Base-by-base conservation (phyloP, 192 early-diverging fungal genomes). In the Oehlia diaphana region DNA sequence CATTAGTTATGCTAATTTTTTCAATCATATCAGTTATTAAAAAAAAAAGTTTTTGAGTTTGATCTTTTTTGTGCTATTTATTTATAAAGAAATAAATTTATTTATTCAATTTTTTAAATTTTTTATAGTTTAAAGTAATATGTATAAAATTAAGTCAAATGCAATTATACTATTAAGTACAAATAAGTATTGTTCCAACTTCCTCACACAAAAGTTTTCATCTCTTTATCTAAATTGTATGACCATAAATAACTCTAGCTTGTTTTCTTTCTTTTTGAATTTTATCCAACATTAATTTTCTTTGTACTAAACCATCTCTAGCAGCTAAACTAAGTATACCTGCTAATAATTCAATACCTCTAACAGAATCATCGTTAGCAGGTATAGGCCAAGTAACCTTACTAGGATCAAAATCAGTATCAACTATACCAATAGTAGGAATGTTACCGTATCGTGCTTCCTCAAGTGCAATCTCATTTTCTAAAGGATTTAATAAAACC, bases 301-400 rank as follows among this genome's bases (percentile, higher is more conserved):
- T 80, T 28, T 84, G 73, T 37, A 84, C 44, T 12, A 87, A 37
- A 12, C 97, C 92, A 78, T 94, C 92, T 80, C 82, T 85, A 35
- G 89, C 89, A 47, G 93, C 94, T 58, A 87, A 83, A 9, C 93
- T 90, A 31, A 99, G 76, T 1, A 96, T 90, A n/a, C 90, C 91
- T 16, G 95, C 94, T 8, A 99, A 87, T 39, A 97, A 82, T 70
- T 92, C 90, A 12, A 99, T 88, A 53, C 91, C 91, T 14, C 89
- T 83, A 31, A 94, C 79, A 7, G 94, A 92, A 82, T 99, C 96
- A 80, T 99, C 97, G 83, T 99, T 99, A 68, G 93, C 96, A 2
- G 97, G 95, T 50, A 99, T 94, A 21, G 96, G 93, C 83, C 97
- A 99, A 3, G 94, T 92, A 42, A 98, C 95, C 9, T 80, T 78